Percentiles rank a stretch among this genome's conserved stretches.
These are phyloP conservation scores for Globisporangium canariense DNA, from an alignment of 352 stramenopile genomes.

Conservation along the genomic window DNA sequence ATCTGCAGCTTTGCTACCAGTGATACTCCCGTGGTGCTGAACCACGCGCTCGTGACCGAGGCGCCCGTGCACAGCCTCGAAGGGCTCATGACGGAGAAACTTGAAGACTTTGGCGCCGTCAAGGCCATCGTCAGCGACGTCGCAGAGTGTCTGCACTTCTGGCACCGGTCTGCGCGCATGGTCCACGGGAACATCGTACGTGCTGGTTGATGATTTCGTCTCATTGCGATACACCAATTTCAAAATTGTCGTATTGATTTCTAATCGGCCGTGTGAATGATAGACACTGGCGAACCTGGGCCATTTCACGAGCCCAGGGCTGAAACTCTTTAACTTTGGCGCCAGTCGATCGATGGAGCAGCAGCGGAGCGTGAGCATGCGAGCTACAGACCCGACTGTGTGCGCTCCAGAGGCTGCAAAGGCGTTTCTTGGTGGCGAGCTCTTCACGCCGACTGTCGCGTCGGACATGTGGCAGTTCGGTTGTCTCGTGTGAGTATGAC, in stretches of 20 bases:
- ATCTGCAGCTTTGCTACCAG: conserved; percentile 25
- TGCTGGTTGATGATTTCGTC: neutral
- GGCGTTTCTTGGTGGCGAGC: conserved; percentile 36
- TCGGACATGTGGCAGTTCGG: conserved; percentile 79
- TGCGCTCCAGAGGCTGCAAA: conserved; percentile 54
- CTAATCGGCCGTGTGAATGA: neutral
- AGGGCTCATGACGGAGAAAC: conserved; percentile 26
- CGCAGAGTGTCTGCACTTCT: conserved; percentile 52
- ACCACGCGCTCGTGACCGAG: conserved; percentile 53
- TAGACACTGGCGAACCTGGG: conserved; percentile 44
- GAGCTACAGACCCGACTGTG: conserved; percentile 23
- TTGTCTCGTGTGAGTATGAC: conserved; percentile 53
- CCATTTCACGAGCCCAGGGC: conserved; percentile 34
- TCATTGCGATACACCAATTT: neutral
- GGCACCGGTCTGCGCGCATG: conserved; percentile 47
- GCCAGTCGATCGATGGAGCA: conserved; percentile 39
- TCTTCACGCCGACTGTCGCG: conserved; percentile 37
- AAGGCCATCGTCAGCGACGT: conserved; percentile 37
- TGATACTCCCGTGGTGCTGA: conserved; percentile 42
- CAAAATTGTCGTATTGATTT: neutral
- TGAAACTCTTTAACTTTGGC: conserved; percentile 44
- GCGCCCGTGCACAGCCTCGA: conserved; percentile 55
- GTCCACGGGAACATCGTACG: conserved; percentile 68
- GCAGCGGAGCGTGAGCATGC: conserved; percentile 23
- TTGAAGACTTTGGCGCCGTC: conserved; percentile 28